Evolutionary conservation across 768 basidiomycete genomes (phyloP).

Genomic region (Amylocystis lapponica): DNA sequence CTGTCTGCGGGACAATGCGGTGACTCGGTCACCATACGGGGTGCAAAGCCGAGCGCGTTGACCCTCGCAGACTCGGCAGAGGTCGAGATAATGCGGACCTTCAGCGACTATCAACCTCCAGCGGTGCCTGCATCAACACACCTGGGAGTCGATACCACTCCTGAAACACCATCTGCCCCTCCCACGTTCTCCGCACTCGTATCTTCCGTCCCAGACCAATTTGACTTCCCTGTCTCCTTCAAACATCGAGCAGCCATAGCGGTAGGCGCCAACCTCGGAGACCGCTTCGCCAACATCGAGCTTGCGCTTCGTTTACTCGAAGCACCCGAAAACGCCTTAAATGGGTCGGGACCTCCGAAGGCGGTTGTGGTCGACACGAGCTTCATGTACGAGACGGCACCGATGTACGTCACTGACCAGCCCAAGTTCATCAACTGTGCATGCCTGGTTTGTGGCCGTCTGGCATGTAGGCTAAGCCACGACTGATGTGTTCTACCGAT

Average conservation of each 20-base stretch:
- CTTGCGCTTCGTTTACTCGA: conserved; percentile 70
- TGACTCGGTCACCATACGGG: conserved; percentile 42
- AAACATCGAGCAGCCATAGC: conserved; percentile 57
- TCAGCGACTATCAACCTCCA: conserved; percentile 28
- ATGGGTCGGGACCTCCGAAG: conserved; percentile 11
- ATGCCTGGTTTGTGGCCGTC: conserved; percentile 60
- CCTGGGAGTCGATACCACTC: too few species aligned
- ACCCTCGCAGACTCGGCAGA: conserved; percentile 61
- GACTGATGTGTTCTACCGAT: not conserved
- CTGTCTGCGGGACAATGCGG: conserved; percentile 14
- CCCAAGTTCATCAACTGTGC: conserved; percentile 86
- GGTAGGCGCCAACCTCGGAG: conserved; percentile 87
- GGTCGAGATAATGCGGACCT: conserved; percentile 50
- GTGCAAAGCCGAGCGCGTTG: conserved; percentile 69
- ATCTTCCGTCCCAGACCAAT: not conserved
- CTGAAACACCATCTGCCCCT: not conserved
- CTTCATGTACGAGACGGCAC: conserved; percentile 87
- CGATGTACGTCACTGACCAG: conserved; percentile 96
- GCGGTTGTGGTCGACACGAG: conserved; percentile 66
- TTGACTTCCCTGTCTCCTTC: not conserved
- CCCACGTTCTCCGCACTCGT: conserved; percentile 1
- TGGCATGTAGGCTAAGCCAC: not conserved
- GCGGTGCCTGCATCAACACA: not conserved
- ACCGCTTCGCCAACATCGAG: conserved; percentile 79
- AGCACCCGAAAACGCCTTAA: conserved; percentile 26